Conservation (phyloP, 139 green algal genomes). For the Coelastrella sp. region DNA sequence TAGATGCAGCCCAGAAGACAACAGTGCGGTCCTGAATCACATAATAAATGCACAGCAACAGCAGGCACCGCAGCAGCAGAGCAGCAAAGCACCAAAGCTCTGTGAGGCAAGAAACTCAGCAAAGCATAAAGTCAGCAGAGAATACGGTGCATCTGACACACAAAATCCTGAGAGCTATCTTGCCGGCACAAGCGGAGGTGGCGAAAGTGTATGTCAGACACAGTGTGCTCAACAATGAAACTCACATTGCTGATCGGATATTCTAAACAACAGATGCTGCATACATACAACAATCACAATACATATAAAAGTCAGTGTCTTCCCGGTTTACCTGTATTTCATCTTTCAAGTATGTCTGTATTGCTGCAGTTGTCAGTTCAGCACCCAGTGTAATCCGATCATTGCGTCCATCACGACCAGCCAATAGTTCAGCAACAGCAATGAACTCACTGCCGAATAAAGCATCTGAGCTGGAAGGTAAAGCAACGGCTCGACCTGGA, state of each 20-base stretch:
- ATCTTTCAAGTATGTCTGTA: constrained; percentile 35
- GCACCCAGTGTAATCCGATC: constrained; percentile 61
- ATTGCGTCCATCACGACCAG: constrained; percentile 51
- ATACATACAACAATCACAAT: too few relatives aligned
- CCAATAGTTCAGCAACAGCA: constrained; percentile 41
- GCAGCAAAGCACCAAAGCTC: too few relatives aligned
- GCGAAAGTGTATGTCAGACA: too few relatives aligned
- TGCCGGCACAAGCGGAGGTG: too few relatives aligned
- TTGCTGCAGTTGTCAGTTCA: constrained; percentile 48
- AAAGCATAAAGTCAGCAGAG: too few relatives aligned
- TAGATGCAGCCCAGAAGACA: constrained; percentile 62
- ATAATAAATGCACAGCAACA: too few relatives aligned
- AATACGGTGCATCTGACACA: too few relatives aligned
- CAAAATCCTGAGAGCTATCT: too few relatives aligned
- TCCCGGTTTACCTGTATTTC: constrained; percentile 42
- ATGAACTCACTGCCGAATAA: constrained; percentile 27
- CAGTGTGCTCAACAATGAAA: too few relatives aligned
- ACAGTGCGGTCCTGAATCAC: constrained; percentile 38
- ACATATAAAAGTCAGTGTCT: background rate
- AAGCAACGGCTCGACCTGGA: constrained; percentile 17
- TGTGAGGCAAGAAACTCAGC: too few relatives aligned
- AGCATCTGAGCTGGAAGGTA: background rate
- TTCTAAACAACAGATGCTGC: too few relatives aligned
- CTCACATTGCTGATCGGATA: too few relatives aligned
- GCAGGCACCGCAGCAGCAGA: background rate